Evolutionary conservation across 176 grass and related monocot species (phyloP), one percentile per base, ranked within the genome.

Genomic region (Triticum aestivum): DNA sequence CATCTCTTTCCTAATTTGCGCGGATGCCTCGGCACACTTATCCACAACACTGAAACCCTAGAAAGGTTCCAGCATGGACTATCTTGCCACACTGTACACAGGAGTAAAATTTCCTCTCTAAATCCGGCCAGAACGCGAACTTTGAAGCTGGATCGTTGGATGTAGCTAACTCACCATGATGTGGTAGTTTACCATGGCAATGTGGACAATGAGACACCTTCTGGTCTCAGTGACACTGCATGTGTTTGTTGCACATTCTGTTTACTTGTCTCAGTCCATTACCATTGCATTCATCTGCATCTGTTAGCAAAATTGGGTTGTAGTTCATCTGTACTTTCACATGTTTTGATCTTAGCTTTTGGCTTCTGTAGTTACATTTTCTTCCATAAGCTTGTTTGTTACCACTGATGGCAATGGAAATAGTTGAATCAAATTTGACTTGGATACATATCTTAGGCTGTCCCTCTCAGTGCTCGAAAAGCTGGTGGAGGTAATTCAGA

Each of bases 391-490:
- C 6, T 69, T 7, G 11, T 84, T 59, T n/a, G 51, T 78, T 26
- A 61, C 6, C 79, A 82, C 77, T 80, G 4, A 30, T 91, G 24
- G 29, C 32, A 78, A 82, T 90, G 13, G 47, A 70, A 83, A 68
- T 62, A 49, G 45, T 68, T 86, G 56, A 77, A 61, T 59, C 54
- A 59, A 21, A 59, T 59, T 59, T 59, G 18, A 51, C 61, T 68
- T 86, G 42, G 69, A 49, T 24, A 56, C 39, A 82, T 85, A 72
- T 89, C 86, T 56, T 78, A 99, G 97, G 92, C 97, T 82, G 94
- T 99, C 41, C 92, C 97, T 64, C 74, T 99, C 69, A 91, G 94
- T 82, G 90, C 97, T 9, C 90, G 89, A 65, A 99, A 99, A 92
- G 68, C 94, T 75, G 86, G 73, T 72, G 94, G 94, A 82, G 91